These are phyloP conservation scores for Collybiopsis luxurians DNA, from an alignment of 768 basidiomycete species.

Conservation along the genomic window DNA sequence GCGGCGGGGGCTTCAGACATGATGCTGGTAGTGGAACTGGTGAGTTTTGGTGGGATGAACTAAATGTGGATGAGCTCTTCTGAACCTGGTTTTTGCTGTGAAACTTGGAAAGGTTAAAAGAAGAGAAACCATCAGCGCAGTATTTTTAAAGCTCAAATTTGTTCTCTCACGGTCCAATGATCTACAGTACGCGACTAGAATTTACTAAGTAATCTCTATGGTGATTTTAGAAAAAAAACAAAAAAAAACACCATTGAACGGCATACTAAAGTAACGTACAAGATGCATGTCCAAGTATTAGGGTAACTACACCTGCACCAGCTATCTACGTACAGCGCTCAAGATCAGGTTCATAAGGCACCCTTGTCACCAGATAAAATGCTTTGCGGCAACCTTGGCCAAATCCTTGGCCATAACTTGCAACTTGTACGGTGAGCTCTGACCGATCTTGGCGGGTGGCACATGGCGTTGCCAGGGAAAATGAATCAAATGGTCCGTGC, in stretches of 20 bases:
- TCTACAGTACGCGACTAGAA: conserved; percentile 14
- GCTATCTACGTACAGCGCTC: no score
- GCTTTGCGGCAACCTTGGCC: no score
- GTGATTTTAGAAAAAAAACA: no score
- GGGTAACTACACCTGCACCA: no score
- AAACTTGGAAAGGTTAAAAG: conserved; percentile 79
- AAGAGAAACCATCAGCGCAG: conserved; percentile 25
- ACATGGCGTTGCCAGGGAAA: not conserved
- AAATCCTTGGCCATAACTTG: no score
- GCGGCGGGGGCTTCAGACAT: conserved; percentile 94
- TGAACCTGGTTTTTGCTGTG: conserved; percentile 84
- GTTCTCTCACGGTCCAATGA: not conserved
- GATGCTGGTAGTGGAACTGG: conserved; percentile 54
- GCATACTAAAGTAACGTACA: no score
- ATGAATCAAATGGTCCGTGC: conserved; percentile 8
- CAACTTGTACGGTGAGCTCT: no score
- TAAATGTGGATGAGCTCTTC: conserved; percentile 52
- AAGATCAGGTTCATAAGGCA: no score
- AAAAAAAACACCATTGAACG: no score
- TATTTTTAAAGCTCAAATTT: not conserved
- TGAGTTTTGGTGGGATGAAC: conserved; percentile 49
- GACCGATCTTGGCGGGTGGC: no score
- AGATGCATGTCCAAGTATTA: no score
- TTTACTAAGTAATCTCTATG: not conserved
- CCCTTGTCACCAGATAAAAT: no score